Evolutionary conservation across 2,329 filamentous ascomycete genomes (phyloP), one percentile per base, ranked within the genome.

Genomic region (Seiridium unicorne): DNA sequence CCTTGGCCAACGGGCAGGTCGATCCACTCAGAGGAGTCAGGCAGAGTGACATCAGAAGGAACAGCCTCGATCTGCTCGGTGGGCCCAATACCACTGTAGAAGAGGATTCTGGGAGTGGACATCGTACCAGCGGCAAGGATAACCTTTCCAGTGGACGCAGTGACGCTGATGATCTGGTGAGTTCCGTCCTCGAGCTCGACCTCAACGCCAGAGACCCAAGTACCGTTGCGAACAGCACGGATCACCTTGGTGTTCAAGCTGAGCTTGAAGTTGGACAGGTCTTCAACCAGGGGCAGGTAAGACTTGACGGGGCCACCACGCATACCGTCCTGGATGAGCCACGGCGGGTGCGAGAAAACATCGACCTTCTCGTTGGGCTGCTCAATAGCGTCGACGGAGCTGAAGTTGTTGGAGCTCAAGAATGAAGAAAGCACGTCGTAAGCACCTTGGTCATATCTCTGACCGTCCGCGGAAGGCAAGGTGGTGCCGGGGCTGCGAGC

Each of bases 101-200:
- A 82, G 13, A 86, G 78, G 51, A 86, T 77, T 69, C 83, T 83
- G 11, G 82, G 74, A 2, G 82, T 82, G 5, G 82, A 83, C 62
- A 86, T 81, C n/a, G 82, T 72, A 60, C 84, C 84, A 11, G 81
- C 78, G 34, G 83, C 78, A 34, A 86, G 74, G 61, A 87, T 79
- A 49, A 86, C 82, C 60, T 81, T 80, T 36, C 84, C 84, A 32
- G 75, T 80, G 35, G 72, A 72, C 3, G 75, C 64, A 38, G 81
- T 84, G 60, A 86, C 73, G 6, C 80, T 81, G 62, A 86, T 76
- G 44, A 79, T 80, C 44, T 82, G 81, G 57, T 75, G 77, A 63
- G 77, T 76, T 13, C 81, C 82, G 54, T 76, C 78, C 42, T 73
- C 69, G 8, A 76, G 72, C 60, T 79, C 76, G n/a, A 84, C 76